Evolutionary conservation across 2,329 filamentous ascomycete genomes (phyloP), one percentile per base, ranked within the genome.

Genomic region (Colletotrichum horii): DNA sequence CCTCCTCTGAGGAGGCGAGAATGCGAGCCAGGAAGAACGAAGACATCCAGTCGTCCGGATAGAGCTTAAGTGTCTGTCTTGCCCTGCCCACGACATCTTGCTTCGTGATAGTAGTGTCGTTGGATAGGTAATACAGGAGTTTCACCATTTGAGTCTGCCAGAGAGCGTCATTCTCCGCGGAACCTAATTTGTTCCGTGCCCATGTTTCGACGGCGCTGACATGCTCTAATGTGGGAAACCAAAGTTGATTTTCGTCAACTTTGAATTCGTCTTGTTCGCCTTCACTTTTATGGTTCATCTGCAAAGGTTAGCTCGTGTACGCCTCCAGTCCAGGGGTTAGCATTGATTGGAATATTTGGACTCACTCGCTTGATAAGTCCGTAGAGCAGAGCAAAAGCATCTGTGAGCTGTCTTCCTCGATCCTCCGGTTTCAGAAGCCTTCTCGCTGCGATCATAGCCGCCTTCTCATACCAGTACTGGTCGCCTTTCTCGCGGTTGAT

Each of bases 261-360:
- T 34, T 32, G 26, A 62, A 62, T 4, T 30, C 26, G 19, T 62
- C 1, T 12, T n/a, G 19, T 34, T 32, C 28, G 7, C 28, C 58
- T 14, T 62, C 58, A 32, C 0, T 30, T 0, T 26, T n/a, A 2
- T 34, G 58, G 1, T 26, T 30, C 58, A 62, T 0, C 58, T 62
- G 16, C 1, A 14, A 19, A 58, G 15, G 30, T 30, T 32, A 62
- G 6, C 58, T 34, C 34, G 4, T 28, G 16, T 2, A 7, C 4
- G 7, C 2, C 55, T 3, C 22, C 55, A 24, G 4, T 3, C 22
- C 55, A 24, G 4, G 9, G 11, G 4, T 58, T 1, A 2, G 26
- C 3, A 6, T 58, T 16, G 2, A 7, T 52, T 3, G 43, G 24
- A 52, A 0, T 3, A 15, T 22, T 1, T 19, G 4, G 0, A 38